Conservation (phyloP, 257 asterid genomes). For the Solanum commersonii region DNA sequence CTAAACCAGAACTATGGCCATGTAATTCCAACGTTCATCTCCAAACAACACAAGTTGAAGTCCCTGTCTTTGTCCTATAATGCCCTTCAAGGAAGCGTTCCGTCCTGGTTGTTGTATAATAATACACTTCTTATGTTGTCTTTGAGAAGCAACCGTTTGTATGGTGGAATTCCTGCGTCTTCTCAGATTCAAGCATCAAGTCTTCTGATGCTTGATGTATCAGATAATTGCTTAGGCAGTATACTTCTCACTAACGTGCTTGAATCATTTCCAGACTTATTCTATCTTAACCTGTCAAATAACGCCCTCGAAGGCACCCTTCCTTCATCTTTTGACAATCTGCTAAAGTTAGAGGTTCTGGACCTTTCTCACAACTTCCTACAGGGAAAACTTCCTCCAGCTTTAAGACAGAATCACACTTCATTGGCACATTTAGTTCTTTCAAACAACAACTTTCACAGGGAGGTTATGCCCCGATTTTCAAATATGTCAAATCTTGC, state of each 20-base stretch:
- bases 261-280: not conserved
- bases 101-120: not conserved
- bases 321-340: conserved; percentile 1
- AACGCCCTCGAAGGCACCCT: not conserved
- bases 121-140: not conserved
- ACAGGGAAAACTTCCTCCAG: not conserved
- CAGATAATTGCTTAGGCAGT: not conserved
- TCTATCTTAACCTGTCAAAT: not conserved
- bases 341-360: not conserved
- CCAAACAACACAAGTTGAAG: conserved; percentile 1
- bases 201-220: not conserved
- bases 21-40: conserved; percentile 1
- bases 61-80: not conserved
- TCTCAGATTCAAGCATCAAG: not conserved
- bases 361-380: conserved; percentile 11
- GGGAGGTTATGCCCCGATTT: not conserved
- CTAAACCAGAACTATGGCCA: conserved; percentile 1
- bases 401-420: conserved; percentile 1
- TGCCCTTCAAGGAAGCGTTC: not conserved
- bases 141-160: not conserved
- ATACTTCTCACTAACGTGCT: not conserved
- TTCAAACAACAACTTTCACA: conserved; percentile 3
- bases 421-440: conserved; percentile 1
- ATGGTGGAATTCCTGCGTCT: not conserved
- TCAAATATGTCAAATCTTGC: conserved; percentile 4